Conservation (phyloP, 345 rosid species). For the Eucalyptus curtisii region DNA sequence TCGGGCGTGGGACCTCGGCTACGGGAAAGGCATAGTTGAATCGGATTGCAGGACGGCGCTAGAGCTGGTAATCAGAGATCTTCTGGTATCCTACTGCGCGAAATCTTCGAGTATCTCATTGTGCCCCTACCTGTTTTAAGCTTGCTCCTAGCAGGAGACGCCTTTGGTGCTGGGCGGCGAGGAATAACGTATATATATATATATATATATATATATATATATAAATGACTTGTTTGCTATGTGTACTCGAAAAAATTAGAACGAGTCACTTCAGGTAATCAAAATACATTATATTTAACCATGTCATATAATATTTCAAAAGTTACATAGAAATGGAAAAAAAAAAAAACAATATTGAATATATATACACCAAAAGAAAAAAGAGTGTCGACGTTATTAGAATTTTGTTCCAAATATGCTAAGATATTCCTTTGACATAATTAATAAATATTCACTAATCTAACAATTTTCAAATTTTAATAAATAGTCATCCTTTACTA, state of each 20-base stretch:
- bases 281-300: background rate
- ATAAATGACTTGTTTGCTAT: rapidly evolving
- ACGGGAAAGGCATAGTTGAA: background rate
- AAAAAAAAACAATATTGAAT: background rate
- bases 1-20: background rate
- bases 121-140: background rate
- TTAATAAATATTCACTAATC: background rate
- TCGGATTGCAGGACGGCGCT: background rate
- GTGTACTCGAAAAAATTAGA: background rate
- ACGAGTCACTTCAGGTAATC: background rate
- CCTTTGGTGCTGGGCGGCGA: too few relatives aligned
- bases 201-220: too few relatives aligned
- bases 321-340: background rate
- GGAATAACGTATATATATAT: too few relatives aligned
- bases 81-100: background rate
- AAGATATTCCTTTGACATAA: background rate
- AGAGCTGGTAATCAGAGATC: background rate
- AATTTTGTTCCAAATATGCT: background rate
- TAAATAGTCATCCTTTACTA: background rate
- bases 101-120: background rate
- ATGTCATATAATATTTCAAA: background rate
- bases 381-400: rapidly evolving
- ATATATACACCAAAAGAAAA: background rate
- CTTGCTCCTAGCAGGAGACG: background rate
- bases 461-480: background rate